Base-by-base conservation (phyloP, 495 filamentous ascomycete genomes). In the Pseudevernia furfuracea region DNA sequence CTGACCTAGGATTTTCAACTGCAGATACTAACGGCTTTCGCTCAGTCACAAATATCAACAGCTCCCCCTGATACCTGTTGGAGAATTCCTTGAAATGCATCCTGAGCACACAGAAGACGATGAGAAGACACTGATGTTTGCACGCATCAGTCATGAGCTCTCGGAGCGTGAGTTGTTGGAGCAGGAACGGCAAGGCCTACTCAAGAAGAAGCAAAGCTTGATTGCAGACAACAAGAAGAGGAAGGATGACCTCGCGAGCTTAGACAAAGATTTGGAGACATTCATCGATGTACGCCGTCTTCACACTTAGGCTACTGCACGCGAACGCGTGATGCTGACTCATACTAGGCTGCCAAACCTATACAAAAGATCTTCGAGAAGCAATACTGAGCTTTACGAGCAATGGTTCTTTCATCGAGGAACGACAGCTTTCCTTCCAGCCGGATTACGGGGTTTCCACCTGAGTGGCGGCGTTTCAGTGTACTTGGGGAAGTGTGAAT, bases 201-300 rank as follows among this genome's bases (percentile, higher is more conserved):
- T 96, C 61, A 93, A 90, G 79, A 85, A 88, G 72, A 98, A 98
- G 71, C 91, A 96, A 73, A 87, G 85, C 58, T 79, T 98, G 62
- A 95, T 95, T 62, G 87, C 89, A 9, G 92, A 97, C 70, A 97
- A 96, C 70, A 96, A 96, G 79, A 96, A 91, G 77, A 81, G 92
- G 59, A 93, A 94, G 74, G 92, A 97, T 61, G 91, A 98, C 72
- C 77, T 98, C 34, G 89, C 87, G 41, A 95, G 86, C 67, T 78
- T 97, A 43, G 92, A 96, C 70, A 86, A 89, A 75, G 89, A 95
- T 72, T 77, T 96, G 67, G 92, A 96, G 77, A 89, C 90, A 70
- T 96, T 96, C 70, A 90, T 96, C 67, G 90, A 92, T 41, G 66
- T 68, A 43, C 34, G 66, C 46, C 9, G 19, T 25, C 1, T 25